Percentiles rank a stretch among this genome's conserved stretches.
phyloP scores from a whole-genome alignment of 2,329 filamentous ascomycete species.

The Aspergillus piperis region DNA sequence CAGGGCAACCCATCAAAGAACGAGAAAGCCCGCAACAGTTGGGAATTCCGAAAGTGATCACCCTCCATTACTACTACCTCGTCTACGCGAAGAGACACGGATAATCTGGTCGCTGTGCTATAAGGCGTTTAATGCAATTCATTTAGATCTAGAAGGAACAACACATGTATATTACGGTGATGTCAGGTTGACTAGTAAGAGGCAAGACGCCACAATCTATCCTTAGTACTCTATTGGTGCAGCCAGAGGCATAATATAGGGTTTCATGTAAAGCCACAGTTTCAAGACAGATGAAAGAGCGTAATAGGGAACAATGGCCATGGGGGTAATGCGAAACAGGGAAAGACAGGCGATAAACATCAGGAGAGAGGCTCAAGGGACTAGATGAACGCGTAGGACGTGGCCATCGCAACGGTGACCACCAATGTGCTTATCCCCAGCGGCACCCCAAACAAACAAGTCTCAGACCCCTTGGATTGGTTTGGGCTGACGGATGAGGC shows the following conservation, averaged over 20 bases:
- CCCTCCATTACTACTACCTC: too few relatives aligned
- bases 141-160: neutral
- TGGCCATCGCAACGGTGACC: slow-evolving; percentile 2
- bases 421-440: neutral
- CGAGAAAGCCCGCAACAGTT: neutral
- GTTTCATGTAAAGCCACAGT: neutral
- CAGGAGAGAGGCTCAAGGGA: neutral
- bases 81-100: neutral
- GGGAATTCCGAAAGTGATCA: neutral
- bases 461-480: neutral
- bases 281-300: neutral
- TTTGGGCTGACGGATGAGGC: neutral
- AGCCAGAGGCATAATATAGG: neutral
- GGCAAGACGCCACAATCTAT: neutral
- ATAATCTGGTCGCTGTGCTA: neutral
- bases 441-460: neutral
- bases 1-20: neutral
- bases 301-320: neutral
- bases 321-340: neutral
- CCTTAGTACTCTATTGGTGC: too few relatives aligned
- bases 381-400: neutral
- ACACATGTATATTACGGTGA: neutral
- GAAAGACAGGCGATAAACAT: neutral
- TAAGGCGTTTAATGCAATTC: neutral
- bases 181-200: neutral